phyloP scores from a whole-genome alignment of 352 stramenopile genomes.

The Phytophthora melonis region DNA sequence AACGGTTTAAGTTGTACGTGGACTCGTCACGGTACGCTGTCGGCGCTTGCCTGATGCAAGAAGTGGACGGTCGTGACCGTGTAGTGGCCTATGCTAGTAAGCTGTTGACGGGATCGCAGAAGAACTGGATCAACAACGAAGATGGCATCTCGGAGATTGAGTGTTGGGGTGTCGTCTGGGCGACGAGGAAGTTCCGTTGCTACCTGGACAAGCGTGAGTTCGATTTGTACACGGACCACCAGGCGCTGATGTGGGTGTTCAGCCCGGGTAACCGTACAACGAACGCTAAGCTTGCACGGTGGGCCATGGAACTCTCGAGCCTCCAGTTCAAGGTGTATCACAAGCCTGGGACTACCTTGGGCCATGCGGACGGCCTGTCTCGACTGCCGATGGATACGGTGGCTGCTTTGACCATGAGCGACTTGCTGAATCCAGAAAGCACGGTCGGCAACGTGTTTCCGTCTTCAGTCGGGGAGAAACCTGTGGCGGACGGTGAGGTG shows the following conservation, averaged over 20 bases:
- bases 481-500: too few species aligned
- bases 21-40: too few species aligned
- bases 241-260: not conserved
- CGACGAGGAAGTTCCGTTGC: not conserved
- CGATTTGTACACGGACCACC: not conserved
- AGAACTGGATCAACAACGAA: conserved; percentile 1
- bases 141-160: conserved; percentile 10
- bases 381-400: not conserved
- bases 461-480: too few species aligned
- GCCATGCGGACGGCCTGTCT: conserved; percentile 10
- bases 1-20: too few species aligned
- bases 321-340: conserved; percentile 15
- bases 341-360: conserved; percentile 9
- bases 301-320: conserved; percentile 11
- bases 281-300: conserved; percentile 16
- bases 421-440: too few species aligned
- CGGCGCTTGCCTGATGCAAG: too few species aligned
- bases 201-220: conserved; percentile 2
- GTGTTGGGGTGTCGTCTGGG: conserved; percentile 2
- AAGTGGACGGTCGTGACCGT: too few species aligned
- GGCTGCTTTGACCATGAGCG: not conserved
- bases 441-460: too few species aligned
- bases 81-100: conserved; percentile 11
- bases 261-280: not conserved
- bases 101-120: not conserved